Evolutionary conservation across 257 asterid species (phyloP).

Genomic region (Gentiana straminea): DNA sequence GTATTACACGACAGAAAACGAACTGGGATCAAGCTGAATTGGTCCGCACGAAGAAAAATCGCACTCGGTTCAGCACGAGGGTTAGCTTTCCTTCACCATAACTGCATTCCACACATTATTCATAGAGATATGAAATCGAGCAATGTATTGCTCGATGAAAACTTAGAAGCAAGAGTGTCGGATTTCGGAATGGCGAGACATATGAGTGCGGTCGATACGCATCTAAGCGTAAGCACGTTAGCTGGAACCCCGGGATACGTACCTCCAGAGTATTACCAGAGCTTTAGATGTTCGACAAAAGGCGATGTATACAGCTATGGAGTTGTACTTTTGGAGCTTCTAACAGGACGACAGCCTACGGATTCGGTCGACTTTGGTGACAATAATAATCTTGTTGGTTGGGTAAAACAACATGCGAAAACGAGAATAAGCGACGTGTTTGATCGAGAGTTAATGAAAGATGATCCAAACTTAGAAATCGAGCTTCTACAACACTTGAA

Average conservation of each 20-base stretch:
- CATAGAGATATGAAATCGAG: constrained; percentile 56
- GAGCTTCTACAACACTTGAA: constrained; percentile 68
- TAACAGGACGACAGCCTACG: constrained; percentile 69
- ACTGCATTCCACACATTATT: constrained; percentile 44
- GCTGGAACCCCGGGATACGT: constrained; percentile 60
- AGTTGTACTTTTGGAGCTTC: constrained; percentile 42
- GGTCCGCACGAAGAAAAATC: constrained; percentile 34
- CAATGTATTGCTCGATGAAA: constrained; percentile 39
- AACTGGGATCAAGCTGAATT: constrained; percentile 20
- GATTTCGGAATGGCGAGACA: constrained; percentile 51
- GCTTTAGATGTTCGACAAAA: constrained; percentile 37
- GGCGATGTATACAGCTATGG: constrained; percentile 69
- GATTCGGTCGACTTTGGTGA: constrained; percentile 88
- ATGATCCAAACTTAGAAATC: constrained; percentile 63
- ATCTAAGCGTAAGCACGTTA: constrained; percentile 35
- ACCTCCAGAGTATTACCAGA: constrained; percentile 49
- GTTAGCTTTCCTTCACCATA: constrained; percentile 48
- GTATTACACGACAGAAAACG: constrained; percentile 32
- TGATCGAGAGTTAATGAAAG: constrained; percentile 48
- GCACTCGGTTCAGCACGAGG: constrained; percentile 40
- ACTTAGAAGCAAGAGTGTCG: constrained; percentile 44
- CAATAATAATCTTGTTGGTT: constrained; percentile 72
- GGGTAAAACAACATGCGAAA: constrained; percentile 75
- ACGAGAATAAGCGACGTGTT: constrained; percentile 59
- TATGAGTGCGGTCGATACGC: constrained; percentile 37